These are phyloP conservation scores for Metschnikowia reukaufii DNA, from an alignment of 805 yeast genomes.

Conservation along the genomic window DNA sequence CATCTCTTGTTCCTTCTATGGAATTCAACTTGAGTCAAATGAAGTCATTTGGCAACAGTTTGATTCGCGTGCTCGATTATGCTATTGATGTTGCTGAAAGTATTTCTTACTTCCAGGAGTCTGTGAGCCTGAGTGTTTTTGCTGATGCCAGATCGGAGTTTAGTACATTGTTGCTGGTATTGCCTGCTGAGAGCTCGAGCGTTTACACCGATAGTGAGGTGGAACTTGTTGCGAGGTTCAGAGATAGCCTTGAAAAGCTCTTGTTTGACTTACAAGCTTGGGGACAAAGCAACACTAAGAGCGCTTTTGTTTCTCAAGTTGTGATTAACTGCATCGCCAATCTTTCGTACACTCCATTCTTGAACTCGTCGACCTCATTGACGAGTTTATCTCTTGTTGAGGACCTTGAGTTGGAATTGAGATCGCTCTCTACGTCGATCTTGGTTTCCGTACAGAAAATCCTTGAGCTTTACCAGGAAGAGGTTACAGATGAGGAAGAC, in stretches of 20 bases:
- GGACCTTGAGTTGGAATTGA: constrained; percentile 47
- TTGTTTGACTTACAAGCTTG: constrained; percentile 30
- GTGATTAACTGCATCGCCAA: constrained; percentile 47
- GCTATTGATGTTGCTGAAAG: constrained; percentile 12
- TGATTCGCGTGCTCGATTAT: constrained; percentile 15
- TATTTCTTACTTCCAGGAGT: constrained; percentile 9
- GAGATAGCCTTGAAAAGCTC: constrained; percentile 25
- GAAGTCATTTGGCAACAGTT: constrained; percentile 6
- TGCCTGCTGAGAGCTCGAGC: constrained; percentile 6
- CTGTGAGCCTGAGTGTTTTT: constrained; percentile 8
- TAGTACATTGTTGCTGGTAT: background rate
- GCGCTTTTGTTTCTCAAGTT: constrained; percentile 50
- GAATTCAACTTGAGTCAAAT: constrained; percentile 20
- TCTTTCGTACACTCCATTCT: constrained; percentile 19
- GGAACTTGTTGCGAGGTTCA: constrained; percentile 23
- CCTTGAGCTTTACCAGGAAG: constrained; percentile 35
- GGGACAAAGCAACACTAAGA: constrained; percentile 29
- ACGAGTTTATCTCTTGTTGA: constrained; percentile 24
- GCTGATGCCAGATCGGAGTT: constrained; percentile 9
- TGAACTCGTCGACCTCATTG: constrained; percentile 28
- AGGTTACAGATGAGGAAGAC: constrained; percentile 48
- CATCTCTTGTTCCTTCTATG: constrained; percentile 22
- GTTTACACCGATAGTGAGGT: constrained; percentile 18
- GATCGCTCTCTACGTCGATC: constrained; percentile 56
- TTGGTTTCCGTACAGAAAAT: constrained; percentile 68